Percentiles rank a stretch among this genome's conserved stretches.
phyloP scores from a whole-genome alignment of 495 filamentous ascomycete species.

The Penicillium diatomitis region DNA sequence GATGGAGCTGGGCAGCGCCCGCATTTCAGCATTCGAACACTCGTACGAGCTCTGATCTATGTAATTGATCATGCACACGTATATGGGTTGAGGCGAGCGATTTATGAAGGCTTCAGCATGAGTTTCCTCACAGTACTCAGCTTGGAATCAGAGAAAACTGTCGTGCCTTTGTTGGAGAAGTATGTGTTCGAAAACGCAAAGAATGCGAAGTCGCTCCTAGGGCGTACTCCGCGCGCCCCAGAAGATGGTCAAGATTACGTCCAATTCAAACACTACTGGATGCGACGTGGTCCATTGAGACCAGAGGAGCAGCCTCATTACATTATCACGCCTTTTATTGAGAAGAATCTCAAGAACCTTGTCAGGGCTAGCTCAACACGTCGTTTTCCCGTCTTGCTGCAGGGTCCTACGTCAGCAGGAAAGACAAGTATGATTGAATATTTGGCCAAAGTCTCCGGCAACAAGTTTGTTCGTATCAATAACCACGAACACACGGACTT shows the following conservation, averaged over 20 bases:
- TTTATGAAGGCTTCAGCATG: constrained; percentile 98
- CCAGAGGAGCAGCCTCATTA: constrained; percentile 75
- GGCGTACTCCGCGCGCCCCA: constrained; percentile 65
- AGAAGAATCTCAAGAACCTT: constrained; percentile 86
- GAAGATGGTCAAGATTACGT: constrained; percentile 69
- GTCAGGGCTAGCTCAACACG: constrained; percentile 86
- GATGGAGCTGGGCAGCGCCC: constrained; percentile 90
- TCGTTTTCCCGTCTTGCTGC: constrained; percentile 88
- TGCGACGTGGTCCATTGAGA: constrained; percentile 58
- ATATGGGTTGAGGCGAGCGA: constrained; percentile 77
- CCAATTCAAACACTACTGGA: constrained; percentile 89
- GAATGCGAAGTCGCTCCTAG: constrained; percentile 58
- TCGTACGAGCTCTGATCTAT: constrained; percentile 86
- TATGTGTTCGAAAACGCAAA: constrained; percentile 62
- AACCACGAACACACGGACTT: constrained; percentile 99
- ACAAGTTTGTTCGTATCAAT: constrained; percentile 96
- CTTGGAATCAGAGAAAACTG: constrained; percentile 62
- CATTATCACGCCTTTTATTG: constrained; percentile 92
- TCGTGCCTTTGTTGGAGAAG: constrained; percentile 72
- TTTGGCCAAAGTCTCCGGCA: constrained; percentile 87
- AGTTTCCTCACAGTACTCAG: constrained; percentile 84
- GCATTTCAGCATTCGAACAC: constrained; percentile 89
- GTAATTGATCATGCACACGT: constrained; percentile 72
- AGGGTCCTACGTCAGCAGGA: constrained; percentile 92
- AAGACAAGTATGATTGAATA: constrained; percentile 99